A percentile compares a stretch with the other conserved stretches of the same genome.
Conservation (phyloP, 495 filamentous ascomycete genomes). For the Podospora appendiculata region DNA sequence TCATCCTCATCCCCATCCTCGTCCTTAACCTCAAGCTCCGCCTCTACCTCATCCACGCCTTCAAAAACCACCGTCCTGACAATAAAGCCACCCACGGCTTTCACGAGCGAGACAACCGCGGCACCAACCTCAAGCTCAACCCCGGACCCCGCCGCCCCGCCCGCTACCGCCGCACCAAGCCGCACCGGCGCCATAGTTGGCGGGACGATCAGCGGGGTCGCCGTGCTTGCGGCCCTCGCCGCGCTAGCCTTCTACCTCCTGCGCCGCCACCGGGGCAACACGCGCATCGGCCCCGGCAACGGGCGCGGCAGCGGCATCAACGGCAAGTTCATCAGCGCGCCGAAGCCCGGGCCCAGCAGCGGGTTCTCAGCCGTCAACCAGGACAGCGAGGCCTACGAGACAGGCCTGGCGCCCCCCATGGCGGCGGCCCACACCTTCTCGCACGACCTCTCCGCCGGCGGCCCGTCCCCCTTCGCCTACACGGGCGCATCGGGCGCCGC, state of each 20-base stretch:
- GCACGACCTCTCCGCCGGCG: slow-evolving; percentile 12
- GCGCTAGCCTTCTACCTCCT: slow-evolving; percentile 20
- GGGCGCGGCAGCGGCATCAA: slow-evolving; percentile 12
- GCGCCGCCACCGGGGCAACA: slow-evolving; percentile 27
- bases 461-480: slow-evolving; percentile 13
- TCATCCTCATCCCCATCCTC: slow-evolving; percentile 7
- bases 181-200: slow-evolving; percentile 38
- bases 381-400: slow-evolving; percentile 21
- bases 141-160: slow-evolving; percentile 1
- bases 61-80: neutral
- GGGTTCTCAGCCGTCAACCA: slow-evolving; percentile 20
- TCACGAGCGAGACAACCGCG: slow-evolving; percentile 6
- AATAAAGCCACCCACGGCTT: slow-evolving; percentile 5
- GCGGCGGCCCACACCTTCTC: slow-evolving; percentile 8
- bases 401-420: slow-evolving; percentile 12
- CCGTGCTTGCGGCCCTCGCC: slow-evolving; percentile 22
- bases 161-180: slow-evolving; percentile 3
- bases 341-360: slow-evolving; percentile 9
- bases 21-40: slow-evolving; percentile 5
- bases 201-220: slow-evolving; percentile 33
- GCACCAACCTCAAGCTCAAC: slow-evolving; percentile 8
- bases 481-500: slow-evolving; percentile 4
- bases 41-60: neutral
- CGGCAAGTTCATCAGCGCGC: slow-evolving; percentile 25
- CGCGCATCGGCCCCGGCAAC: slow-evolving; percentile 24